Base-by-base conservation (phyloP, 1,139 yeast genomes). In the Hanseniaspora sp. region DNA sequence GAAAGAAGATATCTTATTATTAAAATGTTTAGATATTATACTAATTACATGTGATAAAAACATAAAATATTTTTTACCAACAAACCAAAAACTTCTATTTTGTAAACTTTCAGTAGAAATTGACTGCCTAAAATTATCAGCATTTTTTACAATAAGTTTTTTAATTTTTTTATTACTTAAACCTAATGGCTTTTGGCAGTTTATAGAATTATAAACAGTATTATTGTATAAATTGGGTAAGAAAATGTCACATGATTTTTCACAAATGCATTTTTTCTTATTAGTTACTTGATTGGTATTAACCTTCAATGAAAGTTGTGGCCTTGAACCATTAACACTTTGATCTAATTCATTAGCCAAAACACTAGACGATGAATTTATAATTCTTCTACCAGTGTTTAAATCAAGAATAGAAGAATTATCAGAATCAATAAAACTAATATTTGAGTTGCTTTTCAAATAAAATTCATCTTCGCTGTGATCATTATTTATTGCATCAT, bases 101-200 rank as follows among this genome's bases (percentile, higher is more conserved):
- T 34, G 31, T 33, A 17, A 30, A 8, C n/a, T 41, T 7, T 23
- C 33, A 2, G 48, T 39, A 7, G 37, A 9, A 7, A 54, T 15
- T 11, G 42, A 17, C 30, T 54, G 53, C 30, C 47, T 53, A 15
- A 46, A 43, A 5, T 40, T 45, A 28, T 54, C 56, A 9, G 56
- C 48, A 37, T 45, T 34, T 23, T 41, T 41, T 2, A 48, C 40
- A n/a, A 54, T 31, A 44, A 54, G 29, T 23, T 54, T 54, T 37
- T 49, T 49, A 18, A 40, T 37, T 40, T 38, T 45, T 15, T 45
- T 54, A 12, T 41, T 54, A 7, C 47, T 30, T 35, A 54, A 40
- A 7, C 56, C 54, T 28, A 40, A 18, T 3, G 56, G 51, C 23
- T 37, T 44, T 34, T 30, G 31, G 12, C 47, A 34, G n/a, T 38